Evolutionary conservation across 495 filamentous ascomycete species (phyloP).

Genomic region (Bacidia rubella): DNA sequence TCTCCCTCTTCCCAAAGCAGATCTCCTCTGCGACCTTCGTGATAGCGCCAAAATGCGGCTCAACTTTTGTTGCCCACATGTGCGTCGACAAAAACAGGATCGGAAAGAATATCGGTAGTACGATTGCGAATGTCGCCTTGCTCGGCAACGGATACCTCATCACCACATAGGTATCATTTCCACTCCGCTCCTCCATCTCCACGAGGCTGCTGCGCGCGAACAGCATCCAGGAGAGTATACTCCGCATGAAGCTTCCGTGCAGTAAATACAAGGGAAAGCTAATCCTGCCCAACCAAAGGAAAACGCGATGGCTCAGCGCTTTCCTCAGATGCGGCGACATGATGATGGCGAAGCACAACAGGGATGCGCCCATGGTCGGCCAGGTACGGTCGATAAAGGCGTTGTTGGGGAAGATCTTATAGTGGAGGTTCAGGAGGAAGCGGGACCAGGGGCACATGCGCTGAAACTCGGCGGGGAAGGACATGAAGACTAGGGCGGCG

Average conservation of each 20-base stretch:
- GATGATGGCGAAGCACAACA: conserved; percentile 43
- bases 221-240: conserved; percentile 49
- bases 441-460: conserved; percentile 47
- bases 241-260: conserved; percentile 50
- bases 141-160: conserved; percentile 28
- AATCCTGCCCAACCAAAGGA: conserved; percentile 55
- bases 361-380: conserved; percentile 44
- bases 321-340: conserved; percentile 43
- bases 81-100: conserved; percentile 44
- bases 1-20: conserved; percentile 38
- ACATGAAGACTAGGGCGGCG: conserved; percentile 41
- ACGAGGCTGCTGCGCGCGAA: conserved; percentile 40
- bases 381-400: conserved; percentile 38
- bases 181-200: conserved; percentile 28
- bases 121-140: conserved; percentile 31
- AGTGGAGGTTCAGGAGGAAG: conserved; percentile 29
- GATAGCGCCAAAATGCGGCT: conserved; percentile 46
- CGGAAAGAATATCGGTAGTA: conserved; percentile 43
- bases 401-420: conserved; percentile 42
- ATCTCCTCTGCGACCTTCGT: conserved; percentile 44
- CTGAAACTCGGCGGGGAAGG: conserved; percentile 45
- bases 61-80: conserved; percentile 53
- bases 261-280: conserved; percentile 57
- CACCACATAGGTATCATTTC: conserved; percentile 18
- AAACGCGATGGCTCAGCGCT: conserved; percentile 38